Evolutionary conservation across 2,329 filamentous ascomycete genomes (phyloP).

Genomic region (Xenoacremonium recifei): DNA sequence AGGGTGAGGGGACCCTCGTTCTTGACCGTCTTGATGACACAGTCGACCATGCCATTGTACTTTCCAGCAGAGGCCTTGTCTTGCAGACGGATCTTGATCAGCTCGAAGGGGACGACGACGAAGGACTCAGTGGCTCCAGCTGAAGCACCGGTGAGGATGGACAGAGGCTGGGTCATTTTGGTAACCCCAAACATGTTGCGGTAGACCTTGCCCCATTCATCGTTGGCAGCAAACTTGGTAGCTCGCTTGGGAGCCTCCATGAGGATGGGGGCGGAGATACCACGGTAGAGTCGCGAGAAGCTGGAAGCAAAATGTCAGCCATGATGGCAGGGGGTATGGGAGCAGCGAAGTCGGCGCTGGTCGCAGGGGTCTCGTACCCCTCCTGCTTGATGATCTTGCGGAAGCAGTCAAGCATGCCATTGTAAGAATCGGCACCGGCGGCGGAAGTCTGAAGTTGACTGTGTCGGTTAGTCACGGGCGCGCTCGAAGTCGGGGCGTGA

Average conservation of each 20-base stretch:
- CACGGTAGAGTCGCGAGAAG: constrained; percentile 88
- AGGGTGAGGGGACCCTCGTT: constrained; percentile 82
- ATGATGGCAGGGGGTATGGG: constrained; percentile 5
- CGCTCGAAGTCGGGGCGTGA: constrained; percentile 12
- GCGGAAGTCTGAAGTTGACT: constrained; percentile 83
- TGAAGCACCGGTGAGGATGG: constrained; percentile 88
- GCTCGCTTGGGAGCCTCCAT: constrained; percentile 96
- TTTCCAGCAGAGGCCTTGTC: constrained; percentile 90
- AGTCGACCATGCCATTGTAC: constrained; percentile 80
- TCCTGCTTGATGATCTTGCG: constrained; percentile 94
- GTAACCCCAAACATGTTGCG: constrained; percentile 77
- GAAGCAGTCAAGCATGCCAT: constrained; percentile 97
- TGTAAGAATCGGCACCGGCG: constrained; percentile 80
- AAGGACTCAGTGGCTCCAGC: constrained; percentile 95
- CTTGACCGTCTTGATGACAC: constrained; percentile 76
- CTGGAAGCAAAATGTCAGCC: constrained; percentile 39
- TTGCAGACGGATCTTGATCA: constrained; percentile 97
- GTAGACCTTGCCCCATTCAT: constrained; percentile 96
- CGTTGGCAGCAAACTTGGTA: constrained; percentile 98
- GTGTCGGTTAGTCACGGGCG: constrained; percentile 22
- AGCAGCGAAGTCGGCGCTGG: constrained; percentile 6
- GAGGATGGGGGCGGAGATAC: constrained; percentile 91
- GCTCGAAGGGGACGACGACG: constrained; percentile 96
- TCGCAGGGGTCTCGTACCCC: constrained; percentile 64
- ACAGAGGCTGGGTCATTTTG: constrained; percentile 90